Percentiles rank a stretch among this genome's conserved stretches.
These are phyloP conservation scores for Cenchrus purpureus DNA, from an alignment of 176 grass and related monocot genomes.

Conservation along the genomic window DNA sequence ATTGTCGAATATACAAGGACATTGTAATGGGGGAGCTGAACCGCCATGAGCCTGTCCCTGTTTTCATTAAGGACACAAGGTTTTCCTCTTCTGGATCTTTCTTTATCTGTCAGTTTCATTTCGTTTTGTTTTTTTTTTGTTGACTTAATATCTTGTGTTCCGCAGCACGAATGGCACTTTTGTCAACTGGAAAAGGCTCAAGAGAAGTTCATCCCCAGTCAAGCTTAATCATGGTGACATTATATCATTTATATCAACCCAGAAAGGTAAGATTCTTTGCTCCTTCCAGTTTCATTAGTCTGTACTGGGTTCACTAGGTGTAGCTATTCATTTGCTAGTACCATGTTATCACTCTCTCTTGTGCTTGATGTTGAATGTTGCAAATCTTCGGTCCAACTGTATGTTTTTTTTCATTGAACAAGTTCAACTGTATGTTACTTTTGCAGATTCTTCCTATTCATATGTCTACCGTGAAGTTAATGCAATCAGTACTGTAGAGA, in stretches of 20 bases:
- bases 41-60: slow-evolving; percentile 37
- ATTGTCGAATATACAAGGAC: slow-evolving; percentile 87
- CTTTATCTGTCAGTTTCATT: background rate
- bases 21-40: slow-evolving; percentile 48
- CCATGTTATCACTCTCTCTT: background rate
- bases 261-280: slow-evolving; percentile 52
- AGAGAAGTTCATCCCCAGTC: slow-evolving; percentile 56
- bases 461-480: slow-evolving; percentile 92
- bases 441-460: slow-evolving; percentile 79
- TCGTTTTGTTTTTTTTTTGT: slow-evolving; percentile 26
- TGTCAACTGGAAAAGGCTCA: slow-evolving; percentile 73
- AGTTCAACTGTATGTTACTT: slow-evolving; percentile 10
- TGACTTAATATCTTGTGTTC: slow-evolving; percentile 41
- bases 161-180: slow-evolving; percentile 89
- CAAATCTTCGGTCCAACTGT: background rate
- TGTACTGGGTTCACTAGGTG: background rate
- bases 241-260: slow-evolving; percentile 67
- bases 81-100: slow-evolving; percentile 49
- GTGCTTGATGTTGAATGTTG: background rate
- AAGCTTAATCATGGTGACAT: slow-evolving; percentile 86
- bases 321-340: slow-evolving; percentile 18
- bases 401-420: too few species aligned
- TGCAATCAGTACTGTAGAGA: slow-evolving; percentile 34
- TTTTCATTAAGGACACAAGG: slow-evolving; percentile 90
- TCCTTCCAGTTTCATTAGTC: background rate